These are phyloP conservation scores for Agaricus blazei DNA, from an alignment of 768 basidiomycete species.

Conservation along the genomic window DNA sequence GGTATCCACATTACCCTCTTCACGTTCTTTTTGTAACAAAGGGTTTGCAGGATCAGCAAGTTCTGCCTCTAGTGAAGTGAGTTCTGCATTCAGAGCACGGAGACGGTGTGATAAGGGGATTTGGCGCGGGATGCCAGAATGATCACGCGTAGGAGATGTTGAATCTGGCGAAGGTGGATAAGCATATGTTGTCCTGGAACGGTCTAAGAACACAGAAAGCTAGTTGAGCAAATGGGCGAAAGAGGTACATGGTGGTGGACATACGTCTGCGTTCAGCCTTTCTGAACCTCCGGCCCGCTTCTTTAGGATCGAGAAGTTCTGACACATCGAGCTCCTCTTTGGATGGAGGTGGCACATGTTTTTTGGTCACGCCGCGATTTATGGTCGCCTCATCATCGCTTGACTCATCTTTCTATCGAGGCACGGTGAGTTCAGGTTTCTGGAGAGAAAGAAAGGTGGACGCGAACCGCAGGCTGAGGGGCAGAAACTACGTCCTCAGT, in stretches of 20 bases:
- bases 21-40: slow-evolving; percentile 51
- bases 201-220: slow-evolving; percentile 26
- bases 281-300: slow-evolving; percentile 66
- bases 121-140: slow-evolving; percentile 26
- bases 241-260: slow-evolving; percentile 20
- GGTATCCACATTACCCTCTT: slow-evolving; percentile 60
- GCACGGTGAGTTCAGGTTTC: slow-evolving; percentile 8
- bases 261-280: slow-evolving; percentile 64
- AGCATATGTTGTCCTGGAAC: slow-evolving; percentile 53
- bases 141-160: slow-evolving; percentile 34
- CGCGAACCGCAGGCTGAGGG: slow-evolving; percentile 45
- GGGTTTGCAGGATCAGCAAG: slow-evolving; percentile 80
- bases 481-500: slow-evolving; percentile 73
- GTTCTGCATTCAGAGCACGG: slow-evolving; percentile 67
- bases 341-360: slow-evolving; percentile 32
- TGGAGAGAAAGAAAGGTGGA: neutral
- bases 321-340: slow-evolving; percentile 69
- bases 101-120: slow-evolving; percentile 55
- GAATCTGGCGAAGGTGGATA: slow-evolving; percentile 67
- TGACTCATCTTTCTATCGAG: slow-evolving; percentile 50
- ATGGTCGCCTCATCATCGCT: slow-evolving; percentile 60
- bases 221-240: neutral
- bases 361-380: slow-evolving; percentile 28
- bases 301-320: slow-evolving; percentile 56
- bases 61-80: slow-evolving; percentile 75